Conservation (phyloP, 1,284 basidiomycete genomes). For the Trichosporon sp. region DNA sequence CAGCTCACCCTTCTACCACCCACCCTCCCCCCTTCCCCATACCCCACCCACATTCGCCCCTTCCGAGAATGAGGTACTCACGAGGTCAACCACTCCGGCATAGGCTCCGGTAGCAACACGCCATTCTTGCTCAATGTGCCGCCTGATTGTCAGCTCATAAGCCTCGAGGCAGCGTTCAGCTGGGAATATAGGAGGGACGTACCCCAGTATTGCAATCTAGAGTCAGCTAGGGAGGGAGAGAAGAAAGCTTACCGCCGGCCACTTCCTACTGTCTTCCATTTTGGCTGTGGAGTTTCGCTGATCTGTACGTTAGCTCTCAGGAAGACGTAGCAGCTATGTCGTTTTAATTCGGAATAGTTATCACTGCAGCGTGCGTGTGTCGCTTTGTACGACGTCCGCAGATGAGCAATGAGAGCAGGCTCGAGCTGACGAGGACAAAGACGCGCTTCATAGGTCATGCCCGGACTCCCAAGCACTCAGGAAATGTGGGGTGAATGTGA, state of each 20-base stretch:
- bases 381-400: too few relatives aligned
- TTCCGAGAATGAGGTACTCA: slow-evolving; percentile 17
- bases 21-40: slow-evolving; percentile 16
- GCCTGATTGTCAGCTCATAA: slow-evolving; percentile 23
- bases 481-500: too few relatives aligned
- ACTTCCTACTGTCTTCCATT: slow-evolving; percentile 70
- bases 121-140: slow-evolving; percentile 42
- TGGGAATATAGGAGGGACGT: slow-evolving; percentile 29
- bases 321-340: too few relatives aligned
- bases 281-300: slow-evolving; percentile 65
- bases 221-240: background rate
- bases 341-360: too few relatives aligned
- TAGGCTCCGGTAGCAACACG: slow-evolving; percentile 38
- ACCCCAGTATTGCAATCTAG: slow-evolving; percentile 73
- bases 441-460: too few relatives aligned
- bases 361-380: too few relatives aligned
- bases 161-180: background rate
- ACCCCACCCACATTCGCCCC: slow-evolving; percentile 12
- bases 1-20: slow-evolving; percentile 27
- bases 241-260: slow-evolving; percentile 60
- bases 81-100: slow-evolving; percentile 40
- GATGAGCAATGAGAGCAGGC: too few relatives aligned
- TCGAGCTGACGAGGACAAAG: too few relatives aligned
- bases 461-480: too few relatives aligned
- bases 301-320: slow-evolving; percentile 55